Evolutionary conservation across 202 grass and related monocot genomes (phyloP).

Genomic region (Panicum virgatum): DNA sequence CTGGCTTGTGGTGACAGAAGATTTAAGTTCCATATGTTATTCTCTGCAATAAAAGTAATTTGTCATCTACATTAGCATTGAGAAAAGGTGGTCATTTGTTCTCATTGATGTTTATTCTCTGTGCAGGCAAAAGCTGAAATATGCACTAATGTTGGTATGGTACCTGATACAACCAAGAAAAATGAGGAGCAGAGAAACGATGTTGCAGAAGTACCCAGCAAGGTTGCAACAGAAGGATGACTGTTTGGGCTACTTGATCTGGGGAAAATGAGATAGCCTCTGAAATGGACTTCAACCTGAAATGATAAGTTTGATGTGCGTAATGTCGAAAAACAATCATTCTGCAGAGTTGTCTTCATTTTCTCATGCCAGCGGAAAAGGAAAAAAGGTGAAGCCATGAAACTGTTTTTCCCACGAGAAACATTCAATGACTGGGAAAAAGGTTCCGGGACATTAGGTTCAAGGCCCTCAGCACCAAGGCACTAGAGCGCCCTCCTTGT

Average conservation of each 20-base stretch:
- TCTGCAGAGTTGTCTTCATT: slow-evolving; percentile 21
- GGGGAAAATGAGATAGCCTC: slow-evolving; percentile 10
- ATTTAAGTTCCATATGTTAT: slow-evolving; percentile 2
- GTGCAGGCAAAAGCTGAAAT: slow-evolving; percentile 53
- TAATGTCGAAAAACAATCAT: background rate
- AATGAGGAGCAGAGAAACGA: slow-evolving; percentile 38
- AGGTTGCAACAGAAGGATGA: slow-evolving; percentile 28
- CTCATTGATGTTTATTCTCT: slow-evolving; percentile 23
- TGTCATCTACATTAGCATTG: slow-evolving; percentile 18
- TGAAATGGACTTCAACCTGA: slow-evolving; percentile 11
- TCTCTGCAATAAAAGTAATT: slow-evolving; percentile 11
- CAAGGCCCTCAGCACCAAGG: slow-evolving; percentile 5
- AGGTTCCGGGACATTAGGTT: slow-evolving; percentile 25
- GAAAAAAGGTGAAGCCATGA: background rate
- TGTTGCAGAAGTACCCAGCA: background rate
- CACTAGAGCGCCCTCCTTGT: background rate
- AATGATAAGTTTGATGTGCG: slow-evolving; percentile 10
- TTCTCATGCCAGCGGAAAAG: slow-evolving; percentile 22
- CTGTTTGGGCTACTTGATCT: slow-evolving; percentile 15
- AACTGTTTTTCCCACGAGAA: slow-evolving; percentile 58
- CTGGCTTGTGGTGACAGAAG: background rate
- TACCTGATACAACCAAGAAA: slow-evolving; percentile 25
- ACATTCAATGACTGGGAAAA: slow-evolving; percentile 66
- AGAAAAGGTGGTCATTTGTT: background rate
- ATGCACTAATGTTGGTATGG: background rate